These are phyloP conservation scores for Eurotiales sp. DNA, from an alignment of 2,329 filamentous ascomycete species.

Conservation along the genomic window DNA sequence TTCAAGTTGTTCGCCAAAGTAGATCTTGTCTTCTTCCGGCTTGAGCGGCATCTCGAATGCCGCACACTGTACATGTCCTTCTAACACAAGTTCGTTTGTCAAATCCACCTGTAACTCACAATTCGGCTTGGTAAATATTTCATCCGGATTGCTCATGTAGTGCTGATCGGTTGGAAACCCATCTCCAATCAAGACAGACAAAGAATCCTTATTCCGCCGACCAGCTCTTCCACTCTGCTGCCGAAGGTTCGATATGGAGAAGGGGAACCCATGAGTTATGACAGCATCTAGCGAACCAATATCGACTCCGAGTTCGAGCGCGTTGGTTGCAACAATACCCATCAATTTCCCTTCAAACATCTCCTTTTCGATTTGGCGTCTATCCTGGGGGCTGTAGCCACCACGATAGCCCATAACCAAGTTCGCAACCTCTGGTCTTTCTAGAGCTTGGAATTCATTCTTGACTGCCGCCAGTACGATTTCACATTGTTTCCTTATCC, in stretches of 20 bases:
- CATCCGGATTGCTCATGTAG: constrained; percentile 94
- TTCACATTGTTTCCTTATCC: constrained; percentile 84
- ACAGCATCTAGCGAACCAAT: constrained; percentile 94
- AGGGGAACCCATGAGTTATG: constrained; percentile 89
- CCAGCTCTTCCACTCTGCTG: constrained; percentile 94
- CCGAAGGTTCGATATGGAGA: constrained; percentile 88
- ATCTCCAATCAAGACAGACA: constrained; percentile 86
- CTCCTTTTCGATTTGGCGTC: constrained; percentile 81
- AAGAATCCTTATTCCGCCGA: constrained; percentile 84
- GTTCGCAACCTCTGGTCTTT: constrained; percentile 68
- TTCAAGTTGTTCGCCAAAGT: constrained; percentile 72
- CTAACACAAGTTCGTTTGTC: constrained; percentile 83
- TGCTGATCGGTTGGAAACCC: constrained; percentile 88
- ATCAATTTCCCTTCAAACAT: constrained; percentile 96
- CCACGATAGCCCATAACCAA: constrained; percentile 94
- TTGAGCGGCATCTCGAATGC: constrained; percentile 91
- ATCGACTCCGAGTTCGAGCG: constrained; percentile 89
- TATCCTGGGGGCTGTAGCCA: constrained; percentile 88
- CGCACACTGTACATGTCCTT: constrained; percentile 93
- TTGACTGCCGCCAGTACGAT: constrained; percentile 75
- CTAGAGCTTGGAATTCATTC: constrained; percentile 68
- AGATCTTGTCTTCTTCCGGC: constrained; percentile 68
- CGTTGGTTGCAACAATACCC: constrained; percentile 90
- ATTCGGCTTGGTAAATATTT: constrained; percentile 86
- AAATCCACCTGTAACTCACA: constrained; percentile 86